Evolutionary conservation across 108 stramenopile species (phyloP), one percentile per base, ranked within the genome.

Genomic region (Nitzschia sp.): DNA sequence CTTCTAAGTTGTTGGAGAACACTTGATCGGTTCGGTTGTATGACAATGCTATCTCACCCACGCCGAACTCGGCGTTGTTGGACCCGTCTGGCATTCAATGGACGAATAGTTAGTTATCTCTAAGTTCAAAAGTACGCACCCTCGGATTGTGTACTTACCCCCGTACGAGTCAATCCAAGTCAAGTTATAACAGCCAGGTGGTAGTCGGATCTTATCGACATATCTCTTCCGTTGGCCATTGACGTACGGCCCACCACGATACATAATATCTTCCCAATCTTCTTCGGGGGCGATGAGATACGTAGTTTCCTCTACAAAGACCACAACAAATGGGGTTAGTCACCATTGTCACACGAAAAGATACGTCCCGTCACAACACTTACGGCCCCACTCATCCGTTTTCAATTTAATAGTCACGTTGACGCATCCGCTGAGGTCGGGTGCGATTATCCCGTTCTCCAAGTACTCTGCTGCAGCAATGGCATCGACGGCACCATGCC

Each of bases 401-500:
- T 11, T 15, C 25, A 66, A 28, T 24, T 26, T 13, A 23, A 66
- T 28, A 19, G 15, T 19, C 11, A 66, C 32, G 27, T 30, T 9
- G 51, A 54, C 11, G 18, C 35, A 33, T 1, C 53, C 65, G 29
- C 26, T 27, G 13, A 19, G 27, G 1, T 59, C 58, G 6, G 58
- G 31, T 19, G 51, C 51, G 8, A 13, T n/a, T 1, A n/a, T n/a
- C 9, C 34, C 46, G 30, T 27, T 38, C 13, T 54, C 65, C 51
- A 66, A 31, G 33, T 33, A 51, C 3, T 51, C 65, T 1, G 51
- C 51, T 1, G 65, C 65, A 21, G 65, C 65, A 13, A 35, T 54
- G 27, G 54, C 64, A 51, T 65, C 47, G 38, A 73, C 42, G 26
- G 65, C n/a, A 0, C 72, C 72, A 24, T 65, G n/a, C 11, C 72